Percentiles rank a stretch among this genome's conserved stretches.
phyloP scores from a whole-genome alignment of 192 early-diverging fungal species.

The Chytriomyces sp. region DNA sequence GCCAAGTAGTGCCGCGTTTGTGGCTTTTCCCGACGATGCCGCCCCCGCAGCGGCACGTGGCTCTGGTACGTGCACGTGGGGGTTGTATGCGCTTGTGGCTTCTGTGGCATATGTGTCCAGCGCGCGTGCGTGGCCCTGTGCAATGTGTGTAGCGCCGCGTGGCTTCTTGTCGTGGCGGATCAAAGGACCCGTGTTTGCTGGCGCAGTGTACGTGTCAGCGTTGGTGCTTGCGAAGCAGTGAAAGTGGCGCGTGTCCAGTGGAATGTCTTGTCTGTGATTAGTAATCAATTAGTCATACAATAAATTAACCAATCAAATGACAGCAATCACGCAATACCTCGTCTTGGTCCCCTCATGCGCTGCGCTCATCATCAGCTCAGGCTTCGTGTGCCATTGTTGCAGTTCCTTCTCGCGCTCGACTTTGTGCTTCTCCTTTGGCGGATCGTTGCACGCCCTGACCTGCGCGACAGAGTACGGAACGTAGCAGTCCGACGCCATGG shows the following conservation, averaged over 20 bases:
- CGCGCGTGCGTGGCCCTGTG: conserved; percentile 41
- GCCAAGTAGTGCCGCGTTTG: conserved; percentile 15
- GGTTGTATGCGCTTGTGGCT: conserved; percentile 39
- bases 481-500: conserved; percentile 36
- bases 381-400: conserved; percentile 15
- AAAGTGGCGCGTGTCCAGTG: conserved; percentile 49
- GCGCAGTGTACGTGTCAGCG: conserved; percentile 40
- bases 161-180: conserved; percentile 31
- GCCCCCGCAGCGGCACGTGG: not conserved
- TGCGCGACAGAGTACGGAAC: not conserved
- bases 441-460: not conserved
- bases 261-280: conserved; percentile 39
- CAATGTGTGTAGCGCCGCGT: conserved; percentile 39
- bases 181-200: not conserved
- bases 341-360: conserved; percentile 48
- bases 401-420: conserved; percentile 15
- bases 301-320: too few relatives aligned
- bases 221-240: conserved; percentile 44
- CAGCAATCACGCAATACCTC: not conserved
- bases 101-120: conserved; percentile 37
- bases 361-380: conserved; percentile 31
- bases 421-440: not conserved
- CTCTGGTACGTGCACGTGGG: not conserved
- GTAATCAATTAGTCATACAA: not conserved
- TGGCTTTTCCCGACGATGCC: not conserved